Evolutionary conservation across 345 rosid species (phyloP).

Genomic region (Firmiana major): DNA sequence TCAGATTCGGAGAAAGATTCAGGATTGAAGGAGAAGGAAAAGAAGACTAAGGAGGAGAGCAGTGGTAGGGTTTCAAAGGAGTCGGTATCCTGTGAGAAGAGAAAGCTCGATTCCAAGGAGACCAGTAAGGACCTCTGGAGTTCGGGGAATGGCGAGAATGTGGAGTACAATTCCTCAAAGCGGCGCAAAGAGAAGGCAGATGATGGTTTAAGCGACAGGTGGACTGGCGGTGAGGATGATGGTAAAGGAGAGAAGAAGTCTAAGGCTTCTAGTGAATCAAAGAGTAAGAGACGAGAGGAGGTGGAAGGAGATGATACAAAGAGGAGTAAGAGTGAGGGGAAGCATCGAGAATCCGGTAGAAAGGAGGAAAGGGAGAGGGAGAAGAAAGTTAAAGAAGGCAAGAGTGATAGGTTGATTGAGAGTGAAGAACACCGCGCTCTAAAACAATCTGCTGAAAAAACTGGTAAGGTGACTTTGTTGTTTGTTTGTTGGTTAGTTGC

Average conservation of each 20-base stretch:
- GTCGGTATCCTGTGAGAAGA: slow-evolving; percentile 55
- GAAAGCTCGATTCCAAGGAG: slow-evolving; percentile 58
- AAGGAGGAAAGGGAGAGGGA: slow-evolving; percentile 57
- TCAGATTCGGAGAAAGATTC: slow-evolving; percentile 88
- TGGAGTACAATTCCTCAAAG: slow-evolving; percentile 52
- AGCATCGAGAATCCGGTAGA: slow-evolving; percentile 58
- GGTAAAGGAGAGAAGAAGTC: slow-evolving; percentile 53
- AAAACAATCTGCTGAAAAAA: slow-evolving; percentile 48
- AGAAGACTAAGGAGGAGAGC: slow-evolving; percentile 50
- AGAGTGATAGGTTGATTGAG: slow-evolving; percentile 45
- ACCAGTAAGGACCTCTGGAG: slow-evolving; percentile 37
- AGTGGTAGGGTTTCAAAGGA: slow-evolving; percentile 60
- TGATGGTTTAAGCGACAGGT: slow-evolving; percentile 60
- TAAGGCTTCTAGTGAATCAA: slow-evolving; percentile 52
- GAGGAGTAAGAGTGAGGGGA: slow-evolving; percentile 55
- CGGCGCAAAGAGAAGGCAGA: slow-evolving; percentile 55
- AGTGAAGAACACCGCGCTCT: slow-evolving; percentile 38
- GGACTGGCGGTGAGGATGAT: slow-evolving; percentile 71
- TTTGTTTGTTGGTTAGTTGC: slow-evolving; percentile 11
- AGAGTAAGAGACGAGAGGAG: slow-evolving; percentile 61
- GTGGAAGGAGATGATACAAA: slow-evolving; percentile 46
- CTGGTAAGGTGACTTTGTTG: slow-evolving; percentile 67
- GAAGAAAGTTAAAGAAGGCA: slow-evolving; percentile 54
- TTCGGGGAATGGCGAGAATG: slow-evolving; percentile 55
- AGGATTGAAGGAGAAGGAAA: slow-evolving; percentile 68